Evolutionary conservation across 345 rosid species (phyloP).

Genomic region (Rubroshorea leprosula): DNA sequence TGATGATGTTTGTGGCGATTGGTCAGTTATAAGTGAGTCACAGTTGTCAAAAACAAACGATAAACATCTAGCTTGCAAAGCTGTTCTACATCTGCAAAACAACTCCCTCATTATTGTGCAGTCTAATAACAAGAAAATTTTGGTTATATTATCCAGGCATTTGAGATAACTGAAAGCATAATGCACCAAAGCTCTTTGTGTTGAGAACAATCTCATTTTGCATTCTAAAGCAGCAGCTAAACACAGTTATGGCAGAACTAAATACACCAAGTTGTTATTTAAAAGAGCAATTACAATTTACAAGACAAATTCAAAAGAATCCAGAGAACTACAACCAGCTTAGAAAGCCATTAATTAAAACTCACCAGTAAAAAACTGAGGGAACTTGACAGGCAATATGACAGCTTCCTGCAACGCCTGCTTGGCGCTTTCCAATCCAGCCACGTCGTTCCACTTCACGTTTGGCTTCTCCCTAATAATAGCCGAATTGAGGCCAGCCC

Average conservation of each 20-base stretch:
- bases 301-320: neutral
- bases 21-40: too few species aligned
- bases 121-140: neutral
- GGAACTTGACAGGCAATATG: conserved; percentile 74
- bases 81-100: neutral
- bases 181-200: neutral
- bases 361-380: conserved; percentile 74
- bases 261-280: neutral
- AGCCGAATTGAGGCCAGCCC: conserved; percentile 71
- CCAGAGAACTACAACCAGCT: too few species aligned
- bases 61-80: too few species aligned
- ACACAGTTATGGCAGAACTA: neutral
- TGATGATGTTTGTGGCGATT: too few species aligned
- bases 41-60: too few species aligned
- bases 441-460: conserved; percentile 74
- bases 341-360: neutral
- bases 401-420: conserved; percentile 81
- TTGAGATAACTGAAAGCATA: neutral
- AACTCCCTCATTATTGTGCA: neutral
- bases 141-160: neutral
- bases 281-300: too few species aligned
- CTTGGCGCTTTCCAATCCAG: conserved; percentile 81
- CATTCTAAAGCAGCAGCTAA: neutral
- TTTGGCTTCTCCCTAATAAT: conserved; percentile 76
- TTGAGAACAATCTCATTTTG: neutral